Evolutionary conservation across 2,329 filamentous ascomycete species (phyloP).

Genomic region (Grosmannia clavigera): DNA sequence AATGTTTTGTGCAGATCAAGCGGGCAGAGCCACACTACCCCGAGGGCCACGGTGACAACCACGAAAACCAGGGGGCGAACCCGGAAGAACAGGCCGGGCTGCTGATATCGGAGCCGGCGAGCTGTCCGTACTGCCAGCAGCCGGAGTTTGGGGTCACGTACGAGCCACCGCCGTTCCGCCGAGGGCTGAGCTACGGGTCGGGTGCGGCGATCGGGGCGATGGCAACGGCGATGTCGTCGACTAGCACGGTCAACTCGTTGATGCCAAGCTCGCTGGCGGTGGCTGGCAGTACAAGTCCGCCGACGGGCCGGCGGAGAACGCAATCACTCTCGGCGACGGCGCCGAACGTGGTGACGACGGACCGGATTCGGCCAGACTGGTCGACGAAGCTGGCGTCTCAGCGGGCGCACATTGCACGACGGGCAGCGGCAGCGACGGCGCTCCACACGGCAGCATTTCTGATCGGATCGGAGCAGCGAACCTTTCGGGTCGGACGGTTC

Average conservation of each 20-base stretch:
- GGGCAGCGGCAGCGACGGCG: slow-evolving; percentile 86
- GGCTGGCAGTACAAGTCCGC: slow-evolving; percentile 6
- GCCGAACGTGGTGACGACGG: slow-evolving; percentile 80
- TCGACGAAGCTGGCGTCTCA: slow-evolving; percentile 76
- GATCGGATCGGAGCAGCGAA: slow-evolving; percentile 48
- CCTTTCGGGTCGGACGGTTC: slow-evolving; percentile 43
- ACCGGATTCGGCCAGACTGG: slow-evolving; percentile 90
- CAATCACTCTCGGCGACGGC: slow-evolving; percentile 67
- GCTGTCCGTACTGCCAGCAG: slow-evolving; percentile 90
- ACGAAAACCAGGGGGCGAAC: slow-evolving; percentile 16
- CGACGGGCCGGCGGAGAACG: slow-evolving; percentile 27
- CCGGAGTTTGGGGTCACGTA: slow-evolving; percentile 96
- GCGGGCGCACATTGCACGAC: slow-evolving; percentile 68
- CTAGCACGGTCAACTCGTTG: slow-evolving; percentile 60
- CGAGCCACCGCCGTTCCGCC: slow-evolving; percentile 73
- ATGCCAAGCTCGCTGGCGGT: slow-evolving; percentile 23
- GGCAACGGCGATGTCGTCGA: slow-evolving; percentile 71
- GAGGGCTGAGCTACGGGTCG: slow-evolving; percentile 51
- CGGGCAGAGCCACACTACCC: slow-evolving; percentile 82
- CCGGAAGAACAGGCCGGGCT: slow-evolving; percentile 45
- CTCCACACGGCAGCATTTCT: slow-evolving; percentile 91
- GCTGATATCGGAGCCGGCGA: slow-evolving; percentile 80
- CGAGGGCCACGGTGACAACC: slow-evolving; percentile 52
- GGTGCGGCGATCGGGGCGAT: slow-evolving; percentile 27
- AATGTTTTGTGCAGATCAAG: slow-evolving; percentile 98